Conservation (phyloP, 2,329 filamentous ascomycete species). For the Fusarium keratoplasticum region DNA sequence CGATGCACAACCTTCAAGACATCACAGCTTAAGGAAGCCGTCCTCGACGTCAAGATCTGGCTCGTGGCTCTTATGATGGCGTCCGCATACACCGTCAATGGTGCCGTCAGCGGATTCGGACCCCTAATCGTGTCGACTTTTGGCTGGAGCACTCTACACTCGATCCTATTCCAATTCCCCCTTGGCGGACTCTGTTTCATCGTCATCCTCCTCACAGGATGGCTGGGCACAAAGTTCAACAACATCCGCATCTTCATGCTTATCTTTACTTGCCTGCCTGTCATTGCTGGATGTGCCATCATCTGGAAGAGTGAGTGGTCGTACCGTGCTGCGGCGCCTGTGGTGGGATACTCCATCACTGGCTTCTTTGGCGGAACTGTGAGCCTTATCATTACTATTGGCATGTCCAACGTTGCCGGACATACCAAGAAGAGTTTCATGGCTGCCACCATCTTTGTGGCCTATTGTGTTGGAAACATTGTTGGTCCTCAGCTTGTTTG, state of each 20-base stretch:
- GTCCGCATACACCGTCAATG: slow-evolving; percentile 77
- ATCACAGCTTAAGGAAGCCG: slow-evolving; percentile 67
- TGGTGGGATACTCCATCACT: slow-evolving; percentile 78
- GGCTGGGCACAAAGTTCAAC: slow-evolving; percentile 67
- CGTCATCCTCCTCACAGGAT: slow-evolving; percentile 74
- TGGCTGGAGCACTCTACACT: slow-evolving; percentile 71
- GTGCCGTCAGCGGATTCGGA: slow-evolving; percentile 77
- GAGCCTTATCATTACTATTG: slow-evolving; percentile 64
- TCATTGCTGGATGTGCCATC: slow-evolving; percentile 79
- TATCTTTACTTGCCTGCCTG: slow-evolving; percentile 74
- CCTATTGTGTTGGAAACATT: slow-evolving; percentile 81
- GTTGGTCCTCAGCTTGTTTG: slow-evolving; percentile 79
- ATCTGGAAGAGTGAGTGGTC: slow-evolving; percentile 79
- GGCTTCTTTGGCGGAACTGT: slow-evolving; percentile 80
- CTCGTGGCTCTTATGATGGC: slow-evolving; percentile 76
- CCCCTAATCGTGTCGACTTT: slow-evolving; percentile 79
- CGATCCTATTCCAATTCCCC: slow-evolving; percentile 81
- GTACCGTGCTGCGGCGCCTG: slow-evolving; percentile 72
- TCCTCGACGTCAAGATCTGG: slow-evolving; percentile 72
- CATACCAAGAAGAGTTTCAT: slow-evolving; percentile 84
- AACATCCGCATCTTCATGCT: slow-evolving; percentile 76
- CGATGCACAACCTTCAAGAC: slow-evolving; percentile 70
- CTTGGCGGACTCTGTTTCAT: slow-evolving; percentile 76
- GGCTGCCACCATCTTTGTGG: slow-evolving; percentile 79
- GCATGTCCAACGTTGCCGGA: slow-evolving; percentile 77